Evolutionary conservation across 352 stramenopile species (phyloP).

Genomic region (Elongisporangium prolatum): DNA sequence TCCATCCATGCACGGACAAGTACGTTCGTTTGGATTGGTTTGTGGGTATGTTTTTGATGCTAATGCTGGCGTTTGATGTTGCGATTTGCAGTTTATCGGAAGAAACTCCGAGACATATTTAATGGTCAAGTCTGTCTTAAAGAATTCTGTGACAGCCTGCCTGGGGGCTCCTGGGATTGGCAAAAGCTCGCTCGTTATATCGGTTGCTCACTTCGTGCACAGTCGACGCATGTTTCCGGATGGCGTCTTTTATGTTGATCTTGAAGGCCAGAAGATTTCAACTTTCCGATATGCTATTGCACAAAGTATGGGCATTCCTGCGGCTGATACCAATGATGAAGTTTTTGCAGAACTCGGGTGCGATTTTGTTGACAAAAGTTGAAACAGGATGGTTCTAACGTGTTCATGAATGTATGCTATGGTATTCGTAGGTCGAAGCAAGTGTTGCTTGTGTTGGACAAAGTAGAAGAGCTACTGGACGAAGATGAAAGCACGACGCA

Average conservation of each 20-base stretch:
- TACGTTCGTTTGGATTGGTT: slow-evolving; percentile 13
- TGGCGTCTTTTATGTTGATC: slow-evolving; percentile 78
- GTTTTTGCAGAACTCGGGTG: slow-evolving; percentile 70
- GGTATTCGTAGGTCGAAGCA: slow-evolving; percentile 39
- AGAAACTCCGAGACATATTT: slow-evolving; percentile 76
- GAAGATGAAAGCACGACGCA: slow-evolving; percentile 71
- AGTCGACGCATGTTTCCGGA: slow-evolving; percentile 75
- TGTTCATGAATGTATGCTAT: slow-evolving; percentile 3
- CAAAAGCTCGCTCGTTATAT: slow-evolving; percentile 81
- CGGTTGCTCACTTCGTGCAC: slow-evolving; percentile 74
- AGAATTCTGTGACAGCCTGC: slow-evolving; percentile 74
- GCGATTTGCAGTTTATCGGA: slow-evolving; percentile 53
- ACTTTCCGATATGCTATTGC: slow-evolving; percentile 79
- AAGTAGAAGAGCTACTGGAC: slow-evolving; percentile 75
- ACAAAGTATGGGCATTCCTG: slow-evolving; percentile 71
- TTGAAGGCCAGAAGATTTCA: slow-evolving; percentile 77
- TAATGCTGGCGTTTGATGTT: background rate
- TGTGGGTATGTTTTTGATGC: background rate
- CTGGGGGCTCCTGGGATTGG: slow-evolving; percentile 71
- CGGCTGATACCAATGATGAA: slow-evolving; percentile 70
- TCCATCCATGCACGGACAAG: slow-evolving; percentile 73
- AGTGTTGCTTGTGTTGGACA: slow-evolving; percentile 73
- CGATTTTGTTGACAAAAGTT: background rate
- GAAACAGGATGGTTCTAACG: background rate
- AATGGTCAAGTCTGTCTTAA: slow-evolving; percentile 65